phyloP scores from a whole-genome alignment of 83 land plant species.

The Isoetes engelmannii region DNA sequence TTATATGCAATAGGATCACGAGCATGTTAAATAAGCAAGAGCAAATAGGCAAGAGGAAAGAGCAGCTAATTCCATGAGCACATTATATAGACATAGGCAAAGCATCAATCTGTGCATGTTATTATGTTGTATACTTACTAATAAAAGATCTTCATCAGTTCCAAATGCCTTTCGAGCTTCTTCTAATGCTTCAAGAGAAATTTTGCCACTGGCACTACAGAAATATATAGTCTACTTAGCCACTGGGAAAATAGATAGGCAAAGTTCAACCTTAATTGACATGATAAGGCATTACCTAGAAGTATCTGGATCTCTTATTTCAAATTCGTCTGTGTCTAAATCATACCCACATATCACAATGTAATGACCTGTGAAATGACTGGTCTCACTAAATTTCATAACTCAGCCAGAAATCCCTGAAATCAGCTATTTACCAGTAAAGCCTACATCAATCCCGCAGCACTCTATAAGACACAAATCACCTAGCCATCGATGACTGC shows the following conservation, averaged over 20 bases:
- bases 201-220: conserved; percentile 58
- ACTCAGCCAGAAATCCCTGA: no score
- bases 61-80: not conserved
- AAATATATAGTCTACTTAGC: not conserved
- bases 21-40: not conserved
- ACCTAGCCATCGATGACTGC: conserved; percentile 69
- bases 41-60: not conserved
- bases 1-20: not conserved
- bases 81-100: not conserved
- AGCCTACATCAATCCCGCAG: conserved; percentile 43
- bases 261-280: not conserved
- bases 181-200: conserved; percentile 59
- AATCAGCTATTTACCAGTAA: conserved; percentile 44
- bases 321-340: conserved; percentile 69
- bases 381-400: no score
- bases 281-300: conserved; percentile 38
- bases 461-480: conserved; percentile 52
- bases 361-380: conserved; percentile 66
- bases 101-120: not conserved
- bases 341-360: conserved; percentile 92
- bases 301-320: conserved; percentile 93
- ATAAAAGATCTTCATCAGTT: conserved; percentile 92
- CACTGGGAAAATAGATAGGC: not conserved
- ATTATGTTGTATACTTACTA: conserved; percentile 41
- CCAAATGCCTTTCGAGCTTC: conserved; percentile 95